Evolutionary conservation across 2,329 filamentous ascomycete genomes (phyloP), one percentile per base, ranked within the genome.

Genomic region (Cladosporium velox): DNA sequence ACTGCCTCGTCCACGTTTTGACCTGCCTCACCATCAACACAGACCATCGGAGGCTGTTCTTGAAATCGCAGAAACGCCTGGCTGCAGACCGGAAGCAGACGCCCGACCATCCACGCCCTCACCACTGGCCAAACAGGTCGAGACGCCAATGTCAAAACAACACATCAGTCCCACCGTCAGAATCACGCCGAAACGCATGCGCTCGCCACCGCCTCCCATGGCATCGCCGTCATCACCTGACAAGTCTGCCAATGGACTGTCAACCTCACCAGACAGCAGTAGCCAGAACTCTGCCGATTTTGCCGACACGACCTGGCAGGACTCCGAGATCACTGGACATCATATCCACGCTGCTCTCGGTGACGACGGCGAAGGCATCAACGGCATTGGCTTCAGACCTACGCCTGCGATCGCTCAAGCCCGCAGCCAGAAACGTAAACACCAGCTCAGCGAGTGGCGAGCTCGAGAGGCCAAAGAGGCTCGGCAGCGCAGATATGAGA

Each of bases 281-380:
- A 59, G 41, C n/a, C 54, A 38, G 21, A 14, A 52, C 24, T 63
- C 64, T 26, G 21, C 15, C 34, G 66, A 69, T 49, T 44, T 47
- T 30, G 71, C 76, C 10, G 71, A 74, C 41, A 75, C 82, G 67
- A 82, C 81, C 66, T 89, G 87, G 87, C 83, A 84, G 71, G 84
- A 87, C 69, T 80, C 81, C 44, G 87, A 89, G 72, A 88, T 89
- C 71, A 89, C 87, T 5, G 86, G 86, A 15, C 85, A 88, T 70
- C 74, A 81, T 35, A 78, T 78, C 24, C 81, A 82, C 3, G 80
- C 77, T 4, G 84, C 87, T 64, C 84, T 84, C 7, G 83, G 83
- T 47, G 87, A 88, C 71, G 87, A 89, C 73, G 86, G 87, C 3
- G 85, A 86, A 64, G 87, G 87, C 5, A 83, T 89, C 68, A 88